Base-by-base conservation (phyloP, 768 basidiomycete genomes). In the Amanita inopinata region DNA sequence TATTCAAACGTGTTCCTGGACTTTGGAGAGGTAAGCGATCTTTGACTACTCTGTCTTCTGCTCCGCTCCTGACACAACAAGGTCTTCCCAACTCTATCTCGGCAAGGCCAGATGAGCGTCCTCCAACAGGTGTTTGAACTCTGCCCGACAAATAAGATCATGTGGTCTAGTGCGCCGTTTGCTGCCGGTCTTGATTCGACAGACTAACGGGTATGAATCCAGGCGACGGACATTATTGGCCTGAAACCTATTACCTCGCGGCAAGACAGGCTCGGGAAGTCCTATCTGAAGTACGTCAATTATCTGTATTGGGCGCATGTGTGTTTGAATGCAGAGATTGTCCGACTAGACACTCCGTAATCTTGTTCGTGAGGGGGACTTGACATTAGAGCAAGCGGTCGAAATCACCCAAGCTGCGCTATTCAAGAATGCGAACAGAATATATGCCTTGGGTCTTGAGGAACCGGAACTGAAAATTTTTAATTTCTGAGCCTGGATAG, bases 1-100 rank as follows among this genome's bases (percentile, higher is more conserved):
- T 86, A 86, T 49, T 54, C 64, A 38, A 88, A 88, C 48, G 84
- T 86, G 8, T 87, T 72, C 52, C 62, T 87, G 33, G 86, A 89
- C 57, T 83, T 88, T 55, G 85, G 86, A 30, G 81, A 83, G 63
- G 74, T 73, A 41, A 20, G 52, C 15, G 33, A 14, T 40, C 38
- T 5, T 33, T 3, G 28, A 10, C 33, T 7, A 3, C 23, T 3
- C 22, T 40, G 33, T 23, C 18, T 15, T 22, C 17, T n/a, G 11
- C 32, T 6, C 32, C 36, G 20, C 36, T 33, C 7, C 11, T 31
- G 40, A 30, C 28, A 12, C 9, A 28, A n/a, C 3, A 39, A 73
- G 71, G 64, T 86, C 14, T 88, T 85, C 48, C 83, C 83, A 0
- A 63, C 74, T 42, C 61, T 88, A 31, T 80, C 80, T 0, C 64